Evolutionary conservation across 2,329 filamentous ascomycete genomes (phyloP).

Genomic region (Diaporthe ilicicola): DNA sequence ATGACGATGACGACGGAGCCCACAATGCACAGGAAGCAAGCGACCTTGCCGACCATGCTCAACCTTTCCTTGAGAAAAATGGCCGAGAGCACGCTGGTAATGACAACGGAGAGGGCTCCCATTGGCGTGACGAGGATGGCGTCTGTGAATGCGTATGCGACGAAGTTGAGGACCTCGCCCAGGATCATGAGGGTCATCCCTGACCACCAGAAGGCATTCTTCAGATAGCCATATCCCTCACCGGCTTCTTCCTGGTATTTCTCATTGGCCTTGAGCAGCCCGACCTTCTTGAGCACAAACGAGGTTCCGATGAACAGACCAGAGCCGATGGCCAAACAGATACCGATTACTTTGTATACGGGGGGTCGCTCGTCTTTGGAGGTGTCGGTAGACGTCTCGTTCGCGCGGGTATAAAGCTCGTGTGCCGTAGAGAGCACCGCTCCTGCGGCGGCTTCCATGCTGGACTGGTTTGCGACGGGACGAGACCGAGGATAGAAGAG

Average conservation of each 20-base stretch:
- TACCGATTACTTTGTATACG: conserved; percentile 85
- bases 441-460: conserved; percentile 76
- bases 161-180: conserved; percentile 96
- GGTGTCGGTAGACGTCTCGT: conserved; percentile 41
- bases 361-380: conserved; percentile 50
- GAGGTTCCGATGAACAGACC: conserved; percentile 93
- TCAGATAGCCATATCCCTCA: conserved; percentile 96
- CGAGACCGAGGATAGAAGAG: neutral
- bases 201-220: conserved; percentile 93
- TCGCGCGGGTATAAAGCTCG: conserved; percentile 53
- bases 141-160: conserved; percentile 90
- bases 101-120: conserved; percentile 78
- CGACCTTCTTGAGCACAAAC: conserved; percentile 95
- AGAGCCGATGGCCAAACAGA: conserved; percentile 84
- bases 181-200: conserved; percentile 98
- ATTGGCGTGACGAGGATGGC: conserved; percentile 59
- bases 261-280: conserved; percentile 88
- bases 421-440: conserved; percentile 61
- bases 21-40: conserved; percentile 93
- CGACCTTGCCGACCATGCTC: conserved; percentile 94
- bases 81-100: conserved; percentile 88
- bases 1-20: conserved; percentile 93
- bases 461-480: conserved; percentile 43
- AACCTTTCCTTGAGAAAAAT: conserved; percentile 96
- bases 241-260: conserved; percentile 97